Percentiles rank a stretch among this genome's conserved stretches.
Evolutionary conservation across 139 green algal genomes (phyloP).

Genomic region (Limnomonas spitsbergensis): DNA sequence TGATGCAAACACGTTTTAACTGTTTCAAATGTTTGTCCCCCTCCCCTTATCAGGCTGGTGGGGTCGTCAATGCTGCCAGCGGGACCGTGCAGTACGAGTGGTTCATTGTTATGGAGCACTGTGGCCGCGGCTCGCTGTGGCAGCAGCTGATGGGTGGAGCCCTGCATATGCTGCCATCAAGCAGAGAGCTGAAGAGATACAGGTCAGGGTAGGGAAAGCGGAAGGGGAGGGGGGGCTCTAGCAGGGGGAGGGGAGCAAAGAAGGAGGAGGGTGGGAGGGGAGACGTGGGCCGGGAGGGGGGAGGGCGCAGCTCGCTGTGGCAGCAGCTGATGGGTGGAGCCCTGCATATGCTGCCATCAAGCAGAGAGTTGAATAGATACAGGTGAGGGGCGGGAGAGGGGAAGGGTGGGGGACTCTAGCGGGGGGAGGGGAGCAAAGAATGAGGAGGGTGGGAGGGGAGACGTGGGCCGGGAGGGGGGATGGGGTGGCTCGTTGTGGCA

Average conservation of each 20-base stretch:
- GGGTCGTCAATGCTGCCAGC: too few relatives aligned
- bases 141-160: slow-evolving; percentile 7
- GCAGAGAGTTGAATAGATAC: background rate
- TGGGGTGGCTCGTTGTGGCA: slow-evolving; percentile 20
- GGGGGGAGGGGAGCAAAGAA: background rate
- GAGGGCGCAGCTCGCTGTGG: slow-evolving; percentile 22
- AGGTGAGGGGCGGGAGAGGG: background rate
- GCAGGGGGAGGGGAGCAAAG: background rate
- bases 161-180: slow-evolving; percentile 7
- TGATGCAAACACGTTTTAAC: too few relatives aligned
- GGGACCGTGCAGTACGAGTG: slow-evolving; percentile 13
- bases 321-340: slow-evolving; percentile 7
- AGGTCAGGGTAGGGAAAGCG: background rate
- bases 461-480: slow-evolving; percentile 20
- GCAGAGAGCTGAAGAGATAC: background rate
- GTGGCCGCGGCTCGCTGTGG: slow-evolving; percentile 23
- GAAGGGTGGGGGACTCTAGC: too few relatives aligned
- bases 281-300: slow-evolving; percentile 19
- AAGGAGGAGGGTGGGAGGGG: too few relatives aligned
- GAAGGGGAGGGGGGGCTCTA: too few relatives aligned
- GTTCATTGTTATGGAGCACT: slow-evolving; percentile 40
- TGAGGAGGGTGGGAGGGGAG: too few relatives aligned
- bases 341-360: slow-evolving; percentile 7
- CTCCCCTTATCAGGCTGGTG: too few relatives aligned
- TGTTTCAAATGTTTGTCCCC: too few relatives aligned